Evolutionary conservation across 2,329 filamentous ascomycete species (phyloP).

Genomic region (Colletotrichum sojae): DNA sequence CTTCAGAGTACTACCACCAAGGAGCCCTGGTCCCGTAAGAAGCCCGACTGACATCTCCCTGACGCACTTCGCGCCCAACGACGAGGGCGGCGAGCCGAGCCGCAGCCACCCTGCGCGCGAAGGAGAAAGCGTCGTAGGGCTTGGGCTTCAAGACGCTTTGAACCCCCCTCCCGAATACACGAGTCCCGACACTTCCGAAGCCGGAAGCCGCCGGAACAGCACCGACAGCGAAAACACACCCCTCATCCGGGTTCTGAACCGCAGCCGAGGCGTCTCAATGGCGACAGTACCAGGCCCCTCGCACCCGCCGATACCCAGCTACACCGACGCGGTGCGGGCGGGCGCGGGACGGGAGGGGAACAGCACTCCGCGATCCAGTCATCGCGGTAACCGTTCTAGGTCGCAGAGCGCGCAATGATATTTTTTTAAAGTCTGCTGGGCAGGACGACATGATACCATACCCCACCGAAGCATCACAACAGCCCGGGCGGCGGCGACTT

Average conservation of each 20-base stretch:
- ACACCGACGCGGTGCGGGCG: slow-evolving; percentile 79
- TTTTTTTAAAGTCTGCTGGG: slow-evolving; percentile 37
- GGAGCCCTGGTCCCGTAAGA: slow-evolving; percentile 89
- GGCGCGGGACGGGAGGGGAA: slow-evolving; percentile 63
- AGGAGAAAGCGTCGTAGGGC: slow-evolving; percentile 53
- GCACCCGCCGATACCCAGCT: slow-evolving; percentile 82
- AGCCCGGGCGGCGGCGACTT: slow-evolving; percentile 2
- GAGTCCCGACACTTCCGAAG: slow-evolving; percentile 74
- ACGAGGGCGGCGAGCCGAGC: slow-evolving; percentile 81
- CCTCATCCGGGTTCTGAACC: slow-evolving; percentile 65
- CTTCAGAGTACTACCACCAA: slow-evolving; percentile 80
- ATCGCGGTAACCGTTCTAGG: slow-evolving; percentile 40
- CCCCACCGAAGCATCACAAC: slow-evolving; percentile 6
- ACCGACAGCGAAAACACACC: slow-evolving; percentile 70
- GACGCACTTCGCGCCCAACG: slow-evolving; percentile 81
- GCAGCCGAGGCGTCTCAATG: slow-evolving; percentile 65
- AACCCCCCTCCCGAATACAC: slow-evolving; percentile 81
- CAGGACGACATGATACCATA: slow-evolving; percentile 39
- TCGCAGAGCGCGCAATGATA: slow-evolving; percentile 42
- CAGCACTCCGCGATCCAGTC: slow-evolving; percentile 48
- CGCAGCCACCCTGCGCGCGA: slow-evolving; percentile 47
- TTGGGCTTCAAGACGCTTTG: slow-evolving; percentile 68
- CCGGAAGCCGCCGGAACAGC: slow-evolving; percentile 69
- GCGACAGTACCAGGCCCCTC: slow-evolving; percentile 52
- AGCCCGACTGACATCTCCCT: slow-evolving; percentile 97